Conservation (phyloP, 371 early-diverging fungal genomes). For the Globomyces sp. region DNA sequence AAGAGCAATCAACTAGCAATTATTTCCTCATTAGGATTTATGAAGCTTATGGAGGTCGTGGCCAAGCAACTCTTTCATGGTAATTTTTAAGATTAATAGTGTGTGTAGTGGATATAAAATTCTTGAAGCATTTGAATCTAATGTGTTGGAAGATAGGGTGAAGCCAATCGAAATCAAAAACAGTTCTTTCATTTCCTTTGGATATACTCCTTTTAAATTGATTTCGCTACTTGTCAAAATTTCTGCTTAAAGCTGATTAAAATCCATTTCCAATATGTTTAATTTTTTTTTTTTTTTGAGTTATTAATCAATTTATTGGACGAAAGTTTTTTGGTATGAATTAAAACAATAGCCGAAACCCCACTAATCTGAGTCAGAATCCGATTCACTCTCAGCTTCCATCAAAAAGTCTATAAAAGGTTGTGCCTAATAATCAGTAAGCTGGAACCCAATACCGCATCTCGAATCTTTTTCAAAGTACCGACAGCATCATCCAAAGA, state of each 20-base stretch:
- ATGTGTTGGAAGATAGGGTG: constrained; percentile 69
- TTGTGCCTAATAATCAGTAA: constrained; percentile 20
- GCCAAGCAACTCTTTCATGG: constrained; percentile 58
- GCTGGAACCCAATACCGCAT: constrained; percentile 19
- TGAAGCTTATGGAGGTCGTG: constrained; percentile 91
- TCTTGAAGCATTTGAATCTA: constrained; percentile 59
- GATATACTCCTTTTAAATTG: constrained; percentile 26
- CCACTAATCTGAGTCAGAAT: constrained; percentile 43
- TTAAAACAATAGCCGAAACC: neutral
- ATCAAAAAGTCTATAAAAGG: constrained; percentile 70
- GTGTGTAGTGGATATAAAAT: constrained; percentile 34
- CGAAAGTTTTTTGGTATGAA: too few relatives aligned
- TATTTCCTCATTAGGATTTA: constrained; percentile 78
- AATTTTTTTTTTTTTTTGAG: too few relatives aligned
- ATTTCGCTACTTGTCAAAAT: constrained; percentile 18
- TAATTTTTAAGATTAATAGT: constrained; percentile 33
- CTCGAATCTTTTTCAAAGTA: constrained; percentile 21
- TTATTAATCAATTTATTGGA: too few relatives aligned
- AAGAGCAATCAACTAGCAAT: constrained; percentile 59
- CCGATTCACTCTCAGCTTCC: constrained; percentile 59
- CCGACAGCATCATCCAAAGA: constrained; percentile 14
- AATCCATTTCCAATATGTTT: too few relatives aligned
- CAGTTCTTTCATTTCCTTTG: neutral
- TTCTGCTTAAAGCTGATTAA: neutral
- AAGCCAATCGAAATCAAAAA: neutral